Evolutionary conservation across 768 basidiomycete genomes (phyloP).

Genomic region (Hirschioporus abietinus): DNA sequence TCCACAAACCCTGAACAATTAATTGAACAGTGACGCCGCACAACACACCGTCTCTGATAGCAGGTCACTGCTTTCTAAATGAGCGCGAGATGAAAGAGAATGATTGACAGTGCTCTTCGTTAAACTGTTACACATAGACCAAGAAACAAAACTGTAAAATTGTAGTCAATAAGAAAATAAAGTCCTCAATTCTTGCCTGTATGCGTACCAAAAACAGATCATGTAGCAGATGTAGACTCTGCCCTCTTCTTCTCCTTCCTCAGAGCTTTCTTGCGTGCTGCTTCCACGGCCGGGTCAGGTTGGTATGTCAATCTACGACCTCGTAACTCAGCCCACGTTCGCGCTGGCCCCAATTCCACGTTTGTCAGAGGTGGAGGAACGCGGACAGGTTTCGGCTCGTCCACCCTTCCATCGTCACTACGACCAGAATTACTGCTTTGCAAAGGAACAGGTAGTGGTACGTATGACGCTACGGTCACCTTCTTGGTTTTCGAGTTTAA

Average conservation of each 20-base stretch:
- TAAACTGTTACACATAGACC: too few species aligned
- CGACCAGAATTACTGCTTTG: conserved; percentile 27
- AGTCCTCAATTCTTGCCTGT: not conserved
- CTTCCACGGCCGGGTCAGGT: not conserved
- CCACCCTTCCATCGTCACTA: conserved; percentile 23
- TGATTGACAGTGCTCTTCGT: too few species aligned
- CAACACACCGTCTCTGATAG: too few species aligned
- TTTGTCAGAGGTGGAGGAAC: conserved; percentile 32
- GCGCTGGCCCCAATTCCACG: not conserved
- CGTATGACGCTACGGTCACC: conserved; percentile 49
- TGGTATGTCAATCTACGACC: conserved; percentile 4
- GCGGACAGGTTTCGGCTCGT: conserved; percentile 28
- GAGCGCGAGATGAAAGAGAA: too few species aligned
- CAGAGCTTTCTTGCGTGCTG: not conserved
- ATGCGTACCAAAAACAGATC: not conserved
- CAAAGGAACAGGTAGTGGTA: conserved; percentile 29
- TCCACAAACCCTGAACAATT: not conserved
- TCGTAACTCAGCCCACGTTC: not conserved
- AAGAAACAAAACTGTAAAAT: not conserved
- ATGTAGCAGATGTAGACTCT: not conserved
- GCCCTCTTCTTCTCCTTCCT: not conserved
- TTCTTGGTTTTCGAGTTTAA: conserved; percentile 46
- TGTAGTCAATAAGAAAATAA: not conserved
- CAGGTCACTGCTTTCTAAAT: too few species aligned
- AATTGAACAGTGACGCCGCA: too few species aligned